A percentile compares a stretch with the other conserved stretches of the same genome.
These are phyloP conservation scores for Dictyostelium firmibasis DNA, from an alignment of 78 protist genomes.

Conservation along the genomic window DNA sequence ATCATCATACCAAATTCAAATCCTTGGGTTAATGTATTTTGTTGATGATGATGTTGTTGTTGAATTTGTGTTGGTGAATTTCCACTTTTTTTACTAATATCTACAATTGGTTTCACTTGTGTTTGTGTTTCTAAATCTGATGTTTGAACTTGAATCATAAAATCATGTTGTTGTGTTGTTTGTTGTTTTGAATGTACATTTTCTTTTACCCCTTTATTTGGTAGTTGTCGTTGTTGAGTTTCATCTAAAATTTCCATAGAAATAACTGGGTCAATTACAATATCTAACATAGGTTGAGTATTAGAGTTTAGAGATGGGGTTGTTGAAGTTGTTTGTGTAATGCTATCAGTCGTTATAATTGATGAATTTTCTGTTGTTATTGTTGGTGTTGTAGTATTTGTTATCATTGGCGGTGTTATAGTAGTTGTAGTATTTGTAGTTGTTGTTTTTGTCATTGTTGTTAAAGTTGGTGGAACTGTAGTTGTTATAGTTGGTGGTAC, in stretches of 20 bases:
- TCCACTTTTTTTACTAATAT: neutral
- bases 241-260: neutral
- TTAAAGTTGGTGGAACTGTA: neutral
- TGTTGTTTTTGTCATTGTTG: neutral
- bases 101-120: neutral
- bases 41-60: neutral
- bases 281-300: neutral
- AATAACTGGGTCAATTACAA: neutral
- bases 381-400: neutral
- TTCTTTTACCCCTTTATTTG: neutral
- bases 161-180: neutral
- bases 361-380: neutral
- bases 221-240: neutral
- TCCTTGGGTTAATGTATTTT: neutral
- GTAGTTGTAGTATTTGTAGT: neutral
- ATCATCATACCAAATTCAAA: constrained; percentile 4
- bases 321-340: neutral
- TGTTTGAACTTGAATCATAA: neutral
- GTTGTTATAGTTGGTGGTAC: neutral
- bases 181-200: neutral
- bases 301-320: neutral
- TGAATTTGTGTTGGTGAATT: neutral
- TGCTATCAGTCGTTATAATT: neutral
- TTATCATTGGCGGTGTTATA: neutral
- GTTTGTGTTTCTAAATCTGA: neutral